A percentile compares a stretch with the other conserved stretches of the same genome.
Conservation (phyloP, 768 basidiomycete species). For the Trametes coccinea region DNA sequence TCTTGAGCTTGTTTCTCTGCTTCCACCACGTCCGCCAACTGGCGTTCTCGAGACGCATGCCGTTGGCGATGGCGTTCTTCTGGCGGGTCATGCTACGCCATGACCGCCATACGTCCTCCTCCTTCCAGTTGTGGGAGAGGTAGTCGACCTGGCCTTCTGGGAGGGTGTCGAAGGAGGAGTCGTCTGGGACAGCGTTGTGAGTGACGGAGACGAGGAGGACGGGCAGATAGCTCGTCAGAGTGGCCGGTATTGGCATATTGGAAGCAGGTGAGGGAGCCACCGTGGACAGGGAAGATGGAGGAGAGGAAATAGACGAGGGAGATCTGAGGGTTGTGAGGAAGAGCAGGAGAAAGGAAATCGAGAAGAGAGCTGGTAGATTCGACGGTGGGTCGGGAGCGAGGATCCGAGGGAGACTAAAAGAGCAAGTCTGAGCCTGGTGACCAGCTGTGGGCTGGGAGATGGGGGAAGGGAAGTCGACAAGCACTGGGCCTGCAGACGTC, state of each 20-base stretch:
- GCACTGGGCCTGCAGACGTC: constrained; percentile 15
- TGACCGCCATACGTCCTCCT: constrained; percentile 98
- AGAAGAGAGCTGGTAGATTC: constrained; percentile 7
- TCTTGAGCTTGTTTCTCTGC: constrained; percentile 94
- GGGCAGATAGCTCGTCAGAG: constrained; percentile 57
- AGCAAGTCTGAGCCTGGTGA: constrained; percentile 9
- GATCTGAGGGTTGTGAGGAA: neutral
- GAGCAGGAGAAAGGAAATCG: neutral
- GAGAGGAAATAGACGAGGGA: neutral
- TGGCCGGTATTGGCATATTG: constrained; percentile 30
- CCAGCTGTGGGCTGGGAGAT: neutral
- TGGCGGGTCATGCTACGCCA: constrained; percentile 98
- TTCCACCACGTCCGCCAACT: constrained; percentile 99
- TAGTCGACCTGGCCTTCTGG: constrained; percentile 97
- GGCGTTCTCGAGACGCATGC: constrained; percentile 93
- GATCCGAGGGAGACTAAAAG: constrained; percentile 4
- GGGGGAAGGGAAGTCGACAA: neutral
- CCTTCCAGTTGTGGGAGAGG: constrained; percentile 94
- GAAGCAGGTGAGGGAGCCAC: constrained; percentile 3
- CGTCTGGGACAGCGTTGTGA: constrained; percentile 62
- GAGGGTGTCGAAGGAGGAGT: constrained; percentile 77
- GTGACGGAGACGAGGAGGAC: constrained; percentile 66
- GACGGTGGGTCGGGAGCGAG: constrained; percentile 12
- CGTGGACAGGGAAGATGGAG: neutral
- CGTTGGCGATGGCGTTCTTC: constrained; percentile 98